These are phyloP conservation scores for Pharnaceum exiguum DNA, from an alignment of 148 eudicot species.

Conservation along the genomic window DNA sequence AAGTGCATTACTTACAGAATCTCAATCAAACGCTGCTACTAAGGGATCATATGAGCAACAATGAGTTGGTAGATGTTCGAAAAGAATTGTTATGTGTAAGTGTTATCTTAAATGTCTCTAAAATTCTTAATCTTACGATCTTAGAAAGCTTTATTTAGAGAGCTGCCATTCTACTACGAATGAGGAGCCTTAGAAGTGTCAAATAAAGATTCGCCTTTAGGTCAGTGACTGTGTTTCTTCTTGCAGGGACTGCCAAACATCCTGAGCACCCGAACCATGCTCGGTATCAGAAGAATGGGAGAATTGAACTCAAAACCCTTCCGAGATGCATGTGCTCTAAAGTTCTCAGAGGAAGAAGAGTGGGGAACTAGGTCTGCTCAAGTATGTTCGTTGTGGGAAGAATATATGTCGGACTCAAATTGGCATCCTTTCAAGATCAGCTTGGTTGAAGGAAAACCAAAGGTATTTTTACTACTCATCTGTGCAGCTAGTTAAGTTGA, in stretches of 20 bases:
- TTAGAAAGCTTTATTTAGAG: too few species aligned
- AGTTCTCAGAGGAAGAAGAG: constrained; percentile 17
- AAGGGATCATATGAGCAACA: constrained; percentile 22
- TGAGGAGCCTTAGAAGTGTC: too few species aligned
- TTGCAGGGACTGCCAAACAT: too few species aligned
- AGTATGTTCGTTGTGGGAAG: constrained; percentile 47
- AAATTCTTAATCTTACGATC: too few species aligned
- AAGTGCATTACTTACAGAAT: constrained; percentile 11
- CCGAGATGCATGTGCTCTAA: constrained; percentile 27
- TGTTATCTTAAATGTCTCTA: too few species aligned
- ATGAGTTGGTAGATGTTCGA: constrained; percentile 21
- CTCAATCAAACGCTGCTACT: constrained; percentile 9
- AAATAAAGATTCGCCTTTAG: too few species aligned
- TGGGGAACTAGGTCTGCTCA: constrained; percentile 26
- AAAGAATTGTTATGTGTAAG: constrained; percentile 17
- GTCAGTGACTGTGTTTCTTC: too few species aligned
- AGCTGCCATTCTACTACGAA: too few species aligned
- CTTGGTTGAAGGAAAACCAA: constrained; percentile 6
- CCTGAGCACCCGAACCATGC: constrained; percentile 19
- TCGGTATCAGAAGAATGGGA: constrained; percentile 58
- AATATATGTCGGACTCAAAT: constrained; percentile 31
- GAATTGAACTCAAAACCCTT: constrained; percentile 43
- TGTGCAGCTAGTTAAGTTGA: too few species aligned
- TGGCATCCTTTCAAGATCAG: constrained; percentile 58
- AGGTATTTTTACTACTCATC: too few species aligned